These are phyloP conservation scores for Rhodotorula babjevae DNA, from an alignment of 768 basidiomycete genomes.

Conservation along the genomic window DNA sequence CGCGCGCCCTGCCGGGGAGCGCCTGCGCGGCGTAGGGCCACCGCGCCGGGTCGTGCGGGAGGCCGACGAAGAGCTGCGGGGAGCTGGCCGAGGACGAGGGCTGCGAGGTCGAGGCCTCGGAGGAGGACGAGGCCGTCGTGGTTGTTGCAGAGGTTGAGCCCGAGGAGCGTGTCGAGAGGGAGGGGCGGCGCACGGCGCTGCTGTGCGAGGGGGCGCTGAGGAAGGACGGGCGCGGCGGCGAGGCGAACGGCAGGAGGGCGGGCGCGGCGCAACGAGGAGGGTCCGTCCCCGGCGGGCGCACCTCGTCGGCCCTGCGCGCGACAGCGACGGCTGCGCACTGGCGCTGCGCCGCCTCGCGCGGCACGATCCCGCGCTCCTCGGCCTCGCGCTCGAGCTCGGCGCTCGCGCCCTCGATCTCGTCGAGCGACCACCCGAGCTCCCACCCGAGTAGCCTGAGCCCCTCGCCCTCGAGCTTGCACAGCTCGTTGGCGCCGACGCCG, in stretches of 20 bases:
- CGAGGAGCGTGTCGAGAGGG: not conserved
- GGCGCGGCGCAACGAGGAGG: no score
- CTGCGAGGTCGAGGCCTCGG: not conserved
- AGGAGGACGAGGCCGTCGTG: not conserved
- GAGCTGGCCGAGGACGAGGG: not conserved
- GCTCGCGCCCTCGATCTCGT: slow-evolving; percentile 12
- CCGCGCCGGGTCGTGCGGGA: no score
- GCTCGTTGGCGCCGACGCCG: slow-evolving; percentile 30
- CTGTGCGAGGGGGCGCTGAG: not conserved
- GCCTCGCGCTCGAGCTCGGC: not conserved
- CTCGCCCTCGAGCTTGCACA: slow-evolving; percentile 35
- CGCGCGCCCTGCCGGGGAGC: not conserved
- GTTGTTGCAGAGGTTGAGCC: not conserved
- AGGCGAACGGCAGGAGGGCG: not conserved
- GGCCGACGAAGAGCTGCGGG: not conserved
- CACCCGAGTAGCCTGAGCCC: slow-evolving; percentile 30
- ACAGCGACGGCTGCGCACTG: not conserved
- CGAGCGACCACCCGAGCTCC: slow-evolving; percentile 1
- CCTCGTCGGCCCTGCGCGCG: not conserved
- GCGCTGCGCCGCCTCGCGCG: not conserved
- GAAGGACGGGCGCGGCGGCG: not conserved
- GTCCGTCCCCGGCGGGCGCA: no score
- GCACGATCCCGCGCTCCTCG: not conserved
- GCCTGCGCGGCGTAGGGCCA: not conserved
- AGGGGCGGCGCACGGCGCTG: not conserved